Base-by-base conservation (phyloP, 202 grass and related monocot species). In the Elaeis oleifera region DNA sequence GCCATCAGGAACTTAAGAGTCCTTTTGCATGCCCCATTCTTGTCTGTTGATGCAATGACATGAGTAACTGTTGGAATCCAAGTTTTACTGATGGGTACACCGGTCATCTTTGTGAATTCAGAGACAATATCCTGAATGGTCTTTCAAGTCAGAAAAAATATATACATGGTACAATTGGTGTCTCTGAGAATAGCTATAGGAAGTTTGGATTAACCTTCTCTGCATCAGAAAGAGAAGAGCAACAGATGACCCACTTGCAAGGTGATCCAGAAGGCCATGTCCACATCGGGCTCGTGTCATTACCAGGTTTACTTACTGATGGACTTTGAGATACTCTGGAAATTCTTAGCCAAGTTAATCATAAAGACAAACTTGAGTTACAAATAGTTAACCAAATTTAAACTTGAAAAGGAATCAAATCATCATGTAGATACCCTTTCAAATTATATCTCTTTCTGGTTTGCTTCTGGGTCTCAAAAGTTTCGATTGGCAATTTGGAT, bases 1-100 rank as follows among this genome's bases (percentile, higher is more conserved):
- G 81, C 87, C 87, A 90, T 96, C 70, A 96, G 74, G 76, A 83
- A 85, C 76, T 96, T 91, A 4, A 96, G 58, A 20, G 91, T 96
- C 65, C 87, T 86, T 65, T 83, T 96, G 78, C 82, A 89, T 59
- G 91, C 84, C 79, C 87, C 91, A 61, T 62, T 82, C 18, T 50
- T 44, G 61, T 90, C 64, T 23, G 81, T 91, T 60, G 87, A 89
- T 69, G 91, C 76, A 70, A 96, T 89, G 69, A 91, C 76, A 89
- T 96, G 87, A 50, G 87, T 90, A 49, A 91, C 77, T 69, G 49
- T 83, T 39, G 84, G 79, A 50, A 51, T 86, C 92, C 87, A 96
- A 80, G 56, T 65, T 71, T 72, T 72, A 54, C 76, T 81, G 53
- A 96, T 76, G 65, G 66, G 67, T 28, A 83, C 71, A 56, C 84